Evolutionary conservation across 345 rosid species (phyloP), one percentile per base, ranked within the genome.

Genomic region (Salix suchowensis): DNA sequence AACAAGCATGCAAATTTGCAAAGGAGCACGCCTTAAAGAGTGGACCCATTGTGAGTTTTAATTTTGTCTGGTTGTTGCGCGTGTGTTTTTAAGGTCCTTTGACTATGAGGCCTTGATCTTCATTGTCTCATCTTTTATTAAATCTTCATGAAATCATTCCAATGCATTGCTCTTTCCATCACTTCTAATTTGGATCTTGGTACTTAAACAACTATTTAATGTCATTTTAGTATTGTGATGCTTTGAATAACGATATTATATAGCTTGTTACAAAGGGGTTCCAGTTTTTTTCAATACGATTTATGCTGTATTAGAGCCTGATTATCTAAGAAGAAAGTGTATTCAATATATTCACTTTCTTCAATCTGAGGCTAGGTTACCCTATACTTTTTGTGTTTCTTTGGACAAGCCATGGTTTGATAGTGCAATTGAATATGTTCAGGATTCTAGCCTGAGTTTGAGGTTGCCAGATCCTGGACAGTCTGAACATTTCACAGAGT

Each of bases 1-100:
- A 96, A 77, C 98, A 96, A 82, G 99, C 97, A 5, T 96, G 99
- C 89, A 89, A 85, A 75, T 93, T 91, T 84, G 98, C 99, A 2
- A 96, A 96, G 87, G 96, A 90, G 74, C 88, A 89, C 83, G 97
- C 86, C 40, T 79, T 93, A 86, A 92, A 92, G 87, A 93, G 94
- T 84, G 99, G 97, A 68, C 99, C 99, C 7, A 87, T 96, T 70
- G 99, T 96, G 84, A 89, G 97, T 85, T 60, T 79, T 46, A 30
- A 10, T 71, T 65, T 73, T 74, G 28, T 69, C 0, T 12, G 37
- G 21, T 64, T 80, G 16, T 50, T 55, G 21, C 82, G 52, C 40
- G 2, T 11, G 36, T 52, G 3, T 11, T 76, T 28, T 37, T 34
- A 21, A 66, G 19, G 69, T 19, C 3, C 54, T 19, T 40, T 68